phyloP scores from a whole-genome alignment of 306 rosid species.

The Acmispon strigosus region DNA sequence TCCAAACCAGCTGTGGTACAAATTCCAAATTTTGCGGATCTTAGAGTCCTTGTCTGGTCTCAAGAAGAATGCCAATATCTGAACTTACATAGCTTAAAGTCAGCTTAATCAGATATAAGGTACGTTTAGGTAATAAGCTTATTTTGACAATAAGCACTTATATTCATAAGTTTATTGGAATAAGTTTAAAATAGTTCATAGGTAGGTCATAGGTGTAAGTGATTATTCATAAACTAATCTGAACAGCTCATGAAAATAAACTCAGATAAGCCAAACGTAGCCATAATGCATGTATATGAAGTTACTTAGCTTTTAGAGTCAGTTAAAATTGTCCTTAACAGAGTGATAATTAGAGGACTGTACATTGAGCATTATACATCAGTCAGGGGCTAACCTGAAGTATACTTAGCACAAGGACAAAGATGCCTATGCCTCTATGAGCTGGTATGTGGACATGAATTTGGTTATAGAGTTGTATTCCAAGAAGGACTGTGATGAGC shows the following conservation, averaged over 20 bases:
- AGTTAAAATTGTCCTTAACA: conserved; percentile 3
- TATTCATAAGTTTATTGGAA: no score
- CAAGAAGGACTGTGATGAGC: conserved; percentile 72
- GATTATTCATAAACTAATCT: no score
- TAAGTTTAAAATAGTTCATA: no score
- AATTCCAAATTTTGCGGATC: conserved; percentile 73
- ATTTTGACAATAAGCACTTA: no score
- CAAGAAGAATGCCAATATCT: conserved; percentile 79
- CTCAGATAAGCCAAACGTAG: no score
- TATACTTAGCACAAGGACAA: conserved; percentile 72
- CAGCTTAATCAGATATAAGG: conserved; percentile 11
- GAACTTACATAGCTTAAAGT: conserved; percentile 23
- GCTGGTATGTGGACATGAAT: conserved; percentile 64
- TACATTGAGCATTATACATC: not conserved
- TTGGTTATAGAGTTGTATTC: conserved; percentile 61
- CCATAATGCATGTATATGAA: conserved; percentile 47
- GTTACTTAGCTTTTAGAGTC: not conserved
- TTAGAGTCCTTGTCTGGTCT: conserved; percentile 70
- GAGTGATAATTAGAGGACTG: not conserved
- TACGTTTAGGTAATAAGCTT: no score
- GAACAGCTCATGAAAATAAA: no score
- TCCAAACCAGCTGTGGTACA: conserved; percentile 92
- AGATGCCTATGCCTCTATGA: conserved; percentile 90
- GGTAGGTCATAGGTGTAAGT: no score
- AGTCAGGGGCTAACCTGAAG: conserved; percentile 65